Base-by-base conservation (phyloP, 345 rosid genomes). In the Corchorus olitorius region DNA sequence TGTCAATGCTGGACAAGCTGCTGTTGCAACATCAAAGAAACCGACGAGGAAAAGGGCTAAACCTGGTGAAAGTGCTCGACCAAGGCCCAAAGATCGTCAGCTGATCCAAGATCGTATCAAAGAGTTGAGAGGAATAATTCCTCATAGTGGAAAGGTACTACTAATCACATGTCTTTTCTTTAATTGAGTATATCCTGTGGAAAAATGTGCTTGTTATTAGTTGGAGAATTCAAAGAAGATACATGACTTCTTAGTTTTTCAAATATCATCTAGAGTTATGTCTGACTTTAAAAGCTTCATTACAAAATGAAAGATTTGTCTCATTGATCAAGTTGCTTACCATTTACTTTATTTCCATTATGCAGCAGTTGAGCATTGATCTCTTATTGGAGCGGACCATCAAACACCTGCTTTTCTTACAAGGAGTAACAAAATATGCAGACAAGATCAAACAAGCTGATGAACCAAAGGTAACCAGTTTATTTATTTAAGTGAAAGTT, bases 1-100 rank as follows among this genome's bases (percentile, higher is more conserved):
- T 81, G 83, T 85, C 80, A 89, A 87, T 71, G 80, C 81, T 65
- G 86, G 85, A 77, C 81, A 81, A 16, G 70, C 79, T 75, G 77
- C 67, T 35, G 75, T 11, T 13, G 62, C 73, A 48, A 74, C 82
- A 63, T 72, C 83, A 34, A 88, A 77, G 85, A 89, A 89, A 83
- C 73, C 83, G 54, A 73, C 79, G 53, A 89, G 75, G 86, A 96
- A 89, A 80, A 87, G 97, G 79, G 94, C 94, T 70, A 89, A 88
- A 67, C 90, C 95, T 22, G 98, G 98, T 39, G 97, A 93, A 81
- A 89, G 95, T 77, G 84, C 86, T 53, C 85, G 89, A 59, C 97
- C 98, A 27, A 92, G 98, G 89, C 98, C 99, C 16, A 93, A 92
- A 82, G 99, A 96, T 69, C 97, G 98, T 56, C 98, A 96, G 78